Evolutionary conservation across 257 asterid species (phyloP), one percentile per base, ranked within the genome.

Genomic region (Forsythia suspensa): DNA sequence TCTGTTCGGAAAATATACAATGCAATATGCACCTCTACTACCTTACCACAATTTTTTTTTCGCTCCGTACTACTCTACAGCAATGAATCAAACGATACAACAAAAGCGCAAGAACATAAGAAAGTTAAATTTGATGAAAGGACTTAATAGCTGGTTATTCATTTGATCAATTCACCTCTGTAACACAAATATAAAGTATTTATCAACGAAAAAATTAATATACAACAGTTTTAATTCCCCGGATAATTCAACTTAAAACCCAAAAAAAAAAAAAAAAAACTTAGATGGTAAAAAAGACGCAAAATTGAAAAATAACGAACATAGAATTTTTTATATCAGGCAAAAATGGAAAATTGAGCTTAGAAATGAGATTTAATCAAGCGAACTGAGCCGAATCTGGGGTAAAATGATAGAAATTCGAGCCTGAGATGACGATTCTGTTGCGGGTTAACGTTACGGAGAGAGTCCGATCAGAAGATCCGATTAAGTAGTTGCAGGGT

Each of bases 401-500:
- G 76, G 57, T 36, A 73, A 71, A 18, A 73, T 39, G n/a, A 20
- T 48, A 37, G 76, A 74, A 72, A 73, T 71, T 72, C 82, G 63
- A 70, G 82, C 88, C 90, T 82, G 86, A 43, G 24, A n/a, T 10
- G 86, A 73, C 55, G 52, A 29, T 73, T 77, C 44, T 11, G 79
- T 79, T 4, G 85, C 77, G 36, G 77, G 37, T 41, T 20, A 78
- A 51, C 74, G 73, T 20, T 69, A 74, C 82, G 7, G 89, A 37
- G 80, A 73, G 57, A 80, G 80, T 81, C 92, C 90, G 91, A 86
- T 76, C 82, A 90, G 89, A 84, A 85, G 95, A 90, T 84, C 97
- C 97, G 95, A 84, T 29, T 40, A 74, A 55, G 12, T 59, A 12
- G 70, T 46, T 73, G 82, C 55, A 73, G 87, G 88, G 88, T 82